A percentile compares a stretch with the other conserved stretches of the same genome.
These are phyloP conservation scores for Camptophora hylomeconis DNA, from an alignment of 2,329 filamentous ascomycete species.

Conservation along the genomic window DNA sequence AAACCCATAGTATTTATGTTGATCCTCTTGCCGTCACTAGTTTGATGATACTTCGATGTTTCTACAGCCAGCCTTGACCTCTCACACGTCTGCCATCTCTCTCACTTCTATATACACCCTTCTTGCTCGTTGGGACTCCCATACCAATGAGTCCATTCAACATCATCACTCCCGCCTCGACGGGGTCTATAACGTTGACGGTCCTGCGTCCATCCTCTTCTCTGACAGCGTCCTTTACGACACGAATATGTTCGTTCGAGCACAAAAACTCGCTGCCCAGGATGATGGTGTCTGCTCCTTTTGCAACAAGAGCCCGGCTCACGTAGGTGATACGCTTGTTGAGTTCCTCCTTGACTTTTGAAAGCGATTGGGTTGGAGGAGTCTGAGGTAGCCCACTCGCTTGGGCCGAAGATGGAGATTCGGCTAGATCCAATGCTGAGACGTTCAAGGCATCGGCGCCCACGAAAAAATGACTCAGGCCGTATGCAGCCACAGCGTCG, in stretches of 20 bases:
- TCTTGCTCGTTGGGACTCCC: slow-evolving; percentile 20
- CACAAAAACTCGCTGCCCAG: slow-evolving; percentile 38
- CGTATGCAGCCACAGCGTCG: slow-evolving; percentile 29
- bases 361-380: no score
- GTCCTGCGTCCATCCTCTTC: slow-evolving; percentile 20
- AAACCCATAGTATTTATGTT: no score
- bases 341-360: slow-evolving; percentile 25
- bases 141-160: slow-evolving; percentile 18
- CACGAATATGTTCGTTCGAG: slow-evolving; percentile 28
- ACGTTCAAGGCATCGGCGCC: slow-evolving; percentile 30
- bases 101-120: slow-evolving; percentile 20
- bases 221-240: slow-evolving; percentile 34
- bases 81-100: slow-evolving; percentile 16
- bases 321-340: slow-evolving; percentile 26
- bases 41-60: no score
- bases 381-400: slow-evolving; percentile 1
- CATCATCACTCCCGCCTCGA: slow-evolving; percentile 27
- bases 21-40: no score
- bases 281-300: slow-evolving; percentile 30
- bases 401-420: slow-evolving; percentile 20
- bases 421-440: slow-evolving; percentile 33
- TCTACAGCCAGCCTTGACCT: slow-evolving; percentile 20
- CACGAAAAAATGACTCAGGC: slow-evolving; percentile 29
- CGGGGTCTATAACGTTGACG: slow-evolving; percentile 39
- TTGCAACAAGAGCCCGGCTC: slow-evolving; percentile 26